Conservation (phyloP, 129 eudicot genomes). For the Rutidosis leptorrhynchoides region DNA sequence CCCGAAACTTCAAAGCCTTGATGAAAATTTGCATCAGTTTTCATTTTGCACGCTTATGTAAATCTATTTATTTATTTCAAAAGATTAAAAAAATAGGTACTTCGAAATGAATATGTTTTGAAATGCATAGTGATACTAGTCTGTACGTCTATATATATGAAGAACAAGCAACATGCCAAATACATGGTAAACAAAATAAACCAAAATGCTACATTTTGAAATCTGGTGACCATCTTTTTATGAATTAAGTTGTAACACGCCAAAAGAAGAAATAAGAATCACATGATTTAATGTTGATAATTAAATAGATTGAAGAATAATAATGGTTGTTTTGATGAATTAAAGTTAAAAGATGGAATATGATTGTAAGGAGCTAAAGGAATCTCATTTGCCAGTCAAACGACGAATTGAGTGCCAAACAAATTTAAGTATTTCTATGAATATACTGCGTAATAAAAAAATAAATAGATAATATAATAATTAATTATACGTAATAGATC, state of each 20-base stretch:
- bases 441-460: no score
- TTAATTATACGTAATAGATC: constrained; percentile 1
- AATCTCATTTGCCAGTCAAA: constrained; percentile 24
- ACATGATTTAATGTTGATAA: neutral
- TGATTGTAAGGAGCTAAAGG: neutral
- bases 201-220: constrained; percentile 26
- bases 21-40: constrained; percentile 35
- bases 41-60: constrained; percentile 4
- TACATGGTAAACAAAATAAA: constrained; percentile 2
- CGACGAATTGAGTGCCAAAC: constrained; percentile 15
- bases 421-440: constrained; percentile 7
- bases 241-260: neutral
- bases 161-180: constrained; percentile 4
- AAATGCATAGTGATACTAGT: neutral
- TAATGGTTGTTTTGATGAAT: neutral
- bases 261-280: neutral
- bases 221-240: constrained; percentile 12
- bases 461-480: no score
- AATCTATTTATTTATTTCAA: neutral
- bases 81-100: neutral
- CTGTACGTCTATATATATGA: constrained; percentile 1
- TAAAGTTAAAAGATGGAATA: constrained; percentile 23
- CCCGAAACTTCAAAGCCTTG: constrained; percentile 37
- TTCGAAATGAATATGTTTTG: neutral
- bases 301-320: neutral